These are phyloP conservation scores for Pulicaria dysenterica DNA, from an alignment of 129 eudicot genomes.

Conservation along the genomic window DNA sequence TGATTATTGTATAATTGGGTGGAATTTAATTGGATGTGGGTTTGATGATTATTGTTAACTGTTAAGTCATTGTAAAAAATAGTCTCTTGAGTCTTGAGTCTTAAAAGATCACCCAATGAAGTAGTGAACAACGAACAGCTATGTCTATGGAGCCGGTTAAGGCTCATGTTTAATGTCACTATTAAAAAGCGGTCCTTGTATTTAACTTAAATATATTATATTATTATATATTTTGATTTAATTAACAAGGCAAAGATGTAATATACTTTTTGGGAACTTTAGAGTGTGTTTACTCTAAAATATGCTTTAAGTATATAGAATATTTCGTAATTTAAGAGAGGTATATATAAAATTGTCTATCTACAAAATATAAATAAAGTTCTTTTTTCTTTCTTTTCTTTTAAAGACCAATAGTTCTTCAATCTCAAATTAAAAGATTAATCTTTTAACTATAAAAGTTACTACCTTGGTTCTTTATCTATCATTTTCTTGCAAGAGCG, in stretches of 20 bases:
- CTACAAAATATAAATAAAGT: too few species aligned
- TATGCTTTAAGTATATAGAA: too few species aligned
- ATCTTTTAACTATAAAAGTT: too few species aligned
- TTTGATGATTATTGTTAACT: not conserved
- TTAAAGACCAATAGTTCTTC: too few species aligned
- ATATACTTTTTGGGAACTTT: not conserved
- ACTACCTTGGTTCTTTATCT: too few species aligned
- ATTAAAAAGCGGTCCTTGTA: not conserved
- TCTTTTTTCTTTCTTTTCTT: too few species aligned
- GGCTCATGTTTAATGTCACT: not conserved
- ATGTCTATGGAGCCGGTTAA: conserved; percentile 21
- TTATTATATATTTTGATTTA: not conserved
- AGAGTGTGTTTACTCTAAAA: too few species aligned
- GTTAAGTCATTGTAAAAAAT: conserved; percentile 13
- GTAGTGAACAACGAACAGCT: conserved; percentile 3
- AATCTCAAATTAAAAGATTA: too few species aligned
- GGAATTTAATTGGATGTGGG: conserved; percentile 11
- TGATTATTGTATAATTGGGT: conserved; percentile 10
- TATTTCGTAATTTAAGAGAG: too few species aligned
- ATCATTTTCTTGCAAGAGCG: too few species aligned
- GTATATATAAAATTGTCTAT: too few species aligned
- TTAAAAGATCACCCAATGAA: conserved; percentile 2
- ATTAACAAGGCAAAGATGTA: not conserved
- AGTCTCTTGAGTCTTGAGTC: not conserved
- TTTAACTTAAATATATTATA: too few species aligned